phyloP scores from a whole-genome alignment of 352 stramenopile genomes.

The Halophytophthora batemanensis region DNA sequence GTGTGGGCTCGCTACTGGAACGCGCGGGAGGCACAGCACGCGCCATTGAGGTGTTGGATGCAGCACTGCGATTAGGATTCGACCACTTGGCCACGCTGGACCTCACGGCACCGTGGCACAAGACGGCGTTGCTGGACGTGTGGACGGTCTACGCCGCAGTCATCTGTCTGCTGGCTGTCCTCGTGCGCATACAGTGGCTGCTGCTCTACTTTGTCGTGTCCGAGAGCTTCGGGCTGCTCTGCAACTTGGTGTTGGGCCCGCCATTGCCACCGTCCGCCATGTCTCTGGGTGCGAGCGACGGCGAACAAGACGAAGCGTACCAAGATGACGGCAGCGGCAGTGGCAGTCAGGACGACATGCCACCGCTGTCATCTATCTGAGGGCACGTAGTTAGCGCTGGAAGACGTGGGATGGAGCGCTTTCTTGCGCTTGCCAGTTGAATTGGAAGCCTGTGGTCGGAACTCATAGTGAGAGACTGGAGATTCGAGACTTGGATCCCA shows the following conservation, averaged over 20 bases:
- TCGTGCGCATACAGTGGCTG: slow-evolving; percentile 64
- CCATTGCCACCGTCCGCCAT: slow-evolving; percentile 18
- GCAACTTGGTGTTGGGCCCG: slow-evolving; percentile 41
- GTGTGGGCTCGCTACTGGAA: slow-evolving; percentile 53
- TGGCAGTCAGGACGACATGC: slow-evolving; percentile 5
- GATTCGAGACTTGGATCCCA: slow-evolving; percentile 3
- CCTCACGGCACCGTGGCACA: slow-evolving; percentile 70
- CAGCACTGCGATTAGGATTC: slow-evolving; percentile 51
- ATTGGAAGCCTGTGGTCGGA: too few relatives aligned
- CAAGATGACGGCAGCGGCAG: slow-evolving; percentile 16
- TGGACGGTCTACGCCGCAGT: slow-evolving; percentile 73
- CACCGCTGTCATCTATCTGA: too few relatives aligned
- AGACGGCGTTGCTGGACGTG: slow-evolving; percentile 72
- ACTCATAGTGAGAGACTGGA: background rate
- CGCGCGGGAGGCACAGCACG: slow-evolving; percentile 58
- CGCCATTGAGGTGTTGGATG: slow-evolving; percentile 69
- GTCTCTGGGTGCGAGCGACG: too few relatives aligned
- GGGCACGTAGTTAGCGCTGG: too few relatives aligned
- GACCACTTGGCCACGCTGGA: slow-evolving; percentile 69
- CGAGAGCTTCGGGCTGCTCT: slow-evolving; percentile 35
- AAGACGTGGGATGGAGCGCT: too few relatives aligned
- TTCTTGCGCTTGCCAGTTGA: too few relatives aligned
- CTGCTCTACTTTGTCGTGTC: slow-evolving; percentile 60
- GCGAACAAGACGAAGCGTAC: slow-evolving; percentile 20
- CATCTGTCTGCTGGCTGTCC: slow-evolving; percentile 62